Evolutionary conservation across 2,329 filamentous ascomycete genomes (phyloP).

Genomic region (Sporothrix brasiliensis): DNA sequence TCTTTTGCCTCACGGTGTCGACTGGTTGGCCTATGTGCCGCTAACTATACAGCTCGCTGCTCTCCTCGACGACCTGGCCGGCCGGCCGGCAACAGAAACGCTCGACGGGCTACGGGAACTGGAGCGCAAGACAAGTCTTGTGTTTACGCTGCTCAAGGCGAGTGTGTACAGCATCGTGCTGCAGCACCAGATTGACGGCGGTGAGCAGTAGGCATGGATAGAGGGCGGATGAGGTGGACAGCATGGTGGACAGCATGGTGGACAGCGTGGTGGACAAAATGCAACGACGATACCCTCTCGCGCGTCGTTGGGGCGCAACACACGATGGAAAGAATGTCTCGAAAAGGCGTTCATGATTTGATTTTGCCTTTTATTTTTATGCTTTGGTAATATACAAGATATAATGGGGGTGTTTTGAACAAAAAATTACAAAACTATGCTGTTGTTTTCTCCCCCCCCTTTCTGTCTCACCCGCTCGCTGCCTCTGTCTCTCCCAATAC

Average conservation of each 20-base stretch:
- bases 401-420: constrained; percentile 22
- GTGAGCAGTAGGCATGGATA: constrained; percentile 48
- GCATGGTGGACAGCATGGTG: background rate
- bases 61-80: constrained; percentile 65
- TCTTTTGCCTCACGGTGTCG: no score
- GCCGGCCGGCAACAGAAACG: constrained; percentile 76
- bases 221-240: background rate
- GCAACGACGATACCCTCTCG: constrained; percentile 33
- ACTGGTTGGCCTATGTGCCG: background rate
- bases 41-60: constrained; percentile 54
- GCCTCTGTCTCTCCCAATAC: background rate
- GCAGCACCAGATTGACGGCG: constrained; percentile 91
- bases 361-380: background rate
- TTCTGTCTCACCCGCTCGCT: constrained; percentile 35
- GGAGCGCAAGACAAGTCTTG: constrained; percentile 90
- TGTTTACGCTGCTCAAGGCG: constrained; percentile 94
- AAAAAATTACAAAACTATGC: background rate
- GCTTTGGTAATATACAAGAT: constrained; percentile 17
- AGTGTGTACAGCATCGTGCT: constrained; percentile 98
- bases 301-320: constrained; percentile 24
- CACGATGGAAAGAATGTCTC: no score
- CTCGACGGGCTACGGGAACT: constrained; percentile 83
- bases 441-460: background rate
- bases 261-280: background rate
- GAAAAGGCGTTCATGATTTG: background rate